Conservation (phyloP, 345 rosid genomes). For the Linum usitatissimum region DNA sequence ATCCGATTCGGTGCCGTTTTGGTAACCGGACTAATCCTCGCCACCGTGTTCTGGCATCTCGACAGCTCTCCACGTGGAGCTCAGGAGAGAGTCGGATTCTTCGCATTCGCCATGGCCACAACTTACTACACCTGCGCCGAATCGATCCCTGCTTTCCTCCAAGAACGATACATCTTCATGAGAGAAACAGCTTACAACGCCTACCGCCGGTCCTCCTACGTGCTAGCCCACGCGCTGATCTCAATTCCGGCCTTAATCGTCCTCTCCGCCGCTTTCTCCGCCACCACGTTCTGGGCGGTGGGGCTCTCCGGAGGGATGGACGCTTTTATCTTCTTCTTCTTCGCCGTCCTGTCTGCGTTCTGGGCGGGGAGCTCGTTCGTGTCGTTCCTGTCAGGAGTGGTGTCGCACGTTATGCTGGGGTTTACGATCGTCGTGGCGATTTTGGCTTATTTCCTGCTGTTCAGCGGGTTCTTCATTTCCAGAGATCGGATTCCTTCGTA, state of each 20-base stretch:
- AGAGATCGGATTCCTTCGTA: constrained; percentile 58
- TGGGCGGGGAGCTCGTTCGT: constrained; percentile 97
- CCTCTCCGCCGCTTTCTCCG: constrained; percentile 61
- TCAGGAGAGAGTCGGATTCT: constrained; percentile 20
- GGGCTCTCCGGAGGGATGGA: constrained; percentile 61
- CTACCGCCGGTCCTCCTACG: constrained; percentile 80
- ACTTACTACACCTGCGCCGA: constrained; percentile 26
- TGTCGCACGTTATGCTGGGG: constrained; percentile 77
- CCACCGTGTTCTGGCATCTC: constrained; percentile 19
- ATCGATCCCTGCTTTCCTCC: constrained; percentile 22
- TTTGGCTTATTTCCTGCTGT: constrained; percentile 72
- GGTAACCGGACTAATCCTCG: constrained; percentile 14
- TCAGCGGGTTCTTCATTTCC: constrained; percentile 91
- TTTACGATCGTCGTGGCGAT: constrained; percentile 79
- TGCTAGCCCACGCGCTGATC: constrained; percentile 66
- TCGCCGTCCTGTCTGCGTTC: constrained; percentile 55
- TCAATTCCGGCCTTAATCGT: constrained; percentile 54
- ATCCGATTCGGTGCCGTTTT: constrained; percentile 22
- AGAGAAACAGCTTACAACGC: constrained; percentile 34
- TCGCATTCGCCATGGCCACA: constrained; percentile 25
- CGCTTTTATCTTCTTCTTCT: constrained; percentile 70
- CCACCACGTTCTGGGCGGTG: constrained; percentile 64
- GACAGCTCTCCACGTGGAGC: constrained; percentile 26
- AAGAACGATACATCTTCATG: constrained; percentile 26
- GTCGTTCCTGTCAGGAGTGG: constrained; percentile 74